Conservation (phyloP, 768 basidiomycete genomes). For the Dioszegia aurantiaca region DNA sequence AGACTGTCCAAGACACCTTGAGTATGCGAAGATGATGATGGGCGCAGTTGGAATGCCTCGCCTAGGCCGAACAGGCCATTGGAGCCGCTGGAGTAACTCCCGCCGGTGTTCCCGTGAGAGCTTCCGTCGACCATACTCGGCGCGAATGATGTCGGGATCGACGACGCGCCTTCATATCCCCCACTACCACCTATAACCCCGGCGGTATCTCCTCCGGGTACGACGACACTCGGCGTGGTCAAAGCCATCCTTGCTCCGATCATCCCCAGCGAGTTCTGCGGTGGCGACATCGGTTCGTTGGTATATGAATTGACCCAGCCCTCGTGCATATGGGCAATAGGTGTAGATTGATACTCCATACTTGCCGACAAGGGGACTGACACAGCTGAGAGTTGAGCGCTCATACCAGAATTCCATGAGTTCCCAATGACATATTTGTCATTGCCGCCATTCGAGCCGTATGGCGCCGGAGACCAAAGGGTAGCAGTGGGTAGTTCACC, state of each 20-base stretch:
- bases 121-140: too few species aligned
- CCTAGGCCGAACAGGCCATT: background rate
- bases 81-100: too few species aligned
- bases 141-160: too few species aligned
- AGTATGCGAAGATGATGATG: background rate
- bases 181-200: background rate
- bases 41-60: constrained; percentile 1
- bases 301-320: constrained; percentile 14
- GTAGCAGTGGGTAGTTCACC: constrained; percentile 40
- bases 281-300: constrained; percentile 10
- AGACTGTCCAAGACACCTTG: background rate
- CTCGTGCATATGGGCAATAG: background rate
- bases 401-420: too few species aligned
- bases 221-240: too few species aligned
- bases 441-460: too few species aligned
- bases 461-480: constrained; percentile 24
- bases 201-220: too few species aligned
- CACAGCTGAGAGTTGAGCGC: too few species aligned
- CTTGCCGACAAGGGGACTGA: background rate
- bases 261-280: constrained; percentile 12
- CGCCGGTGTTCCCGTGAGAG: too few species aligned
- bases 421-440: too few species aligned
- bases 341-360: background rate
- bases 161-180: background rate
- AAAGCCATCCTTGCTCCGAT: constrained; percentile 7